These are phyloP conservation scores for Phaseolus lunatus DNA, from an alignment of 306 rosid genomes.

Conservation along the genomic window DNA sequence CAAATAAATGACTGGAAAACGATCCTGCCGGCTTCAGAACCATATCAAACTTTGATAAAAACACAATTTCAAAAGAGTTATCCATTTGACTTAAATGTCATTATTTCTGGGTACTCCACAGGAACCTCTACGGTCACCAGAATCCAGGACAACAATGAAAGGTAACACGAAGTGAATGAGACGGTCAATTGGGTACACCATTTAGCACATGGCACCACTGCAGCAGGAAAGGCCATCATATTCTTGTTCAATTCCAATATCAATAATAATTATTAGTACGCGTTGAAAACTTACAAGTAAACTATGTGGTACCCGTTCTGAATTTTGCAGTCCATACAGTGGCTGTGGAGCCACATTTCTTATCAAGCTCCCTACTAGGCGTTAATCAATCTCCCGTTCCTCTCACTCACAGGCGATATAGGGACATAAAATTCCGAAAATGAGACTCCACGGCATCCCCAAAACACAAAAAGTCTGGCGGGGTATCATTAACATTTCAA, in stretches of 20 bases:
- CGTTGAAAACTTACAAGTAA: slow-evolving; percentile 13
- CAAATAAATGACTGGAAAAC: neutral
- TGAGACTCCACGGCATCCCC: neutral
- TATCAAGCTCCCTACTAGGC: slow-evolving; percentile 26
- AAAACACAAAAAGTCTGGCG: neutral
- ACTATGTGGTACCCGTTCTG: slow-evolving; percentile 2
- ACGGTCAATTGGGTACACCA: slow-evolving; percentile 35
- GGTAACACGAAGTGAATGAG: slow-evolving; percentile 20
- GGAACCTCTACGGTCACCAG: slow-evolving; percentile 1
- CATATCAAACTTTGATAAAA: neutral
- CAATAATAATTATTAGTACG: slow-evolving; percentile 13
- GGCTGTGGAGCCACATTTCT: slow-evolving; percentile 40
- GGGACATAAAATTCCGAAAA: slow-evolving; percentile 7
- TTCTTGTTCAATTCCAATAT: slow-evolving; percentile 19
- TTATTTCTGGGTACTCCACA: neutral
- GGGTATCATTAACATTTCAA: neutral
- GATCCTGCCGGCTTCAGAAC: neutral
- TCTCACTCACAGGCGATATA: neutral
- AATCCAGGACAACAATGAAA: slow-evolving; percentile 18
- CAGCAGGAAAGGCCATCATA: slow-evolving; percentile 33
- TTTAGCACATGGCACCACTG: slow-evolving; percentile 26
- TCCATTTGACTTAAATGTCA: neutral
- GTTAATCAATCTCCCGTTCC: slow-evolving; percentile 32
- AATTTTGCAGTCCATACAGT: slow-evolving; percentile 37
- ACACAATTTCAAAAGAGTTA: neutral